Evolutionary conservation across 768 basidiomycete genomes (phyloP).

Genomic region (Rhizopogon rudus): DNA sequence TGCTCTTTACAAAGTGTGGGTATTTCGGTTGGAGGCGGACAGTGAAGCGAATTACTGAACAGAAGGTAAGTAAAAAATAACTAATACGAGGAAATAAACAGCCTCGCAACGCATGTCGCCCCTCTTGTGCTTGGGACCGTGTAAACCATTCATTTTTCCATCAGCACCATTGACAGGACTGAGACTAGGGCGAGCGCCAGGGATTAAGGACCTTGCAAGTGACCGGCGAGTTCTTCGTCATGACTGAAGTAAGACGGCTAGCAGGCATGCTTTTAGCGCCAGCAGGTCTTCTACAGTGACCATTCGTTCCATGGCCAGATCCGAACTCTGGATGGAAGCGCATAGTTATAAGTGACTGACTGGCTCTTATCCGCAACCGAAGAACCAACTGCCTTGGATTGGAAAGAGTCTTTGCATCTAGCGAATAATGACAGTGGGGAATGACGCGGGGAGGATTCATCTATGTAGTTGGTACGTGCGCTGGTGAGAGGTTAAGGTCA

Average conservation of each 20-base stretch:
- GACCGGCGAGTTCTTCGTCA: slow-evolving; percentile 75
- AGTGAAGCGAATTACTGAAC: slow-evolving; percentile 89
- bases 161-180: slow-evolving; percentile 53
- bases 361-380: slow-evolving; percentile 74
- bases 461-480: too few species aligned
- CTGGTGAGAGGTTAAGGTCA: too few species aligned
- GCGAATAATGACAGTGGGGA: slow-evolving; percentile 15
- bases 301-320: slow-evolving; percentile 37
- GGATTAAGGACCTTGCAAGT: slow-evolving; percentile 57
- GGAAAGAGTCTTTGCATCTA: slow-evolving; percentile 65
- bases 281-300: slow-evolving; percentile 58
- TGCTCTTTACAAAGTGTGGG: slow-evolving; percentile 95
- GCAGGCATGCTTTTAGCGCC: slow-evolving; percentile 93
- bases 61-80: not conserved
- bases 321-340: slow-evolving; percentile 68
- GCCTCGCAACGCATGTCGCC: slow-evolving; percentile 84
- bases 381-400: slow-evolving; percentile 68
- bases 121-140: slow-evolving; percentile 92
- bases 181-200: slow-evolving; percentile 12
- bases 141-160: slow-evolving; percentile 83
- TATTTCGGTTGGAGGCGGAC: slow-evolving; percentile 91
- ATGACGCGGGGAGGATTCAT: too few species aligned
- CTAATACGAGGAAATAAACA: slow-evolving; percentile 31
- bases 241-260: slow-evolving; percentile 84
- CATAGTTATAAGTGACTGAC: slow-evolving; percentile 83